Conservation (phyloP, 2,329 filamentous ascomycete species). For the Fusarium chaquense region DNA sequence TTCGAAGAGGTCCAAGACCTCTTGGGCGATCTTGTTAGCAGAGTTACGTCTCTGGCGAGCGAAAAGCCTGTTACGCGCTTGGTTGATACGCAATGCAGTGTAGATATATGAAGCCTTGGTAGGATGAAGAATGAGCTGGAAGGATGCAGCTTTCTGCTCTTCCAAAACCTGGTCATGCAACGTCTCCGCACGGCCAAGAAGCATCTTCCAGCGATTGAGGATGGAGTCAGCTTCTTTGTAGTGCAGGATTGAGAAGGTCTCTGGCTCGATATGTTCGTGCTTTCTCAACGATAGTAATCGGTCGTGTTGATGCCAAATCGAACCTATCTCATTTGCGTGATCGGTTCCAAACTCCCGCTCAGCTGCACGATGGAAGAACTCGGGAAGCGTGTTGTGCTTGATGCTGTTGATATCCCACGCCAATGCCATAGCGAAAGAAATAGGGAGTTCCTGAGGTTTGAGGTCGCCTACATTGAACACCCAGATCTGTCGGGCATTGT, state of each 20-base stretch:
- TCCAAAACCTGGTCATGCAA: slow-evolving; percentile 57
- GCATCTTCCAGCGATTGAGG: slow-evolving; percentile 60
- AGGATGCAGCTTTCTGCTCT: slow-evolving; percentile 63
- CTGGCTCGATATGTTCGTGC: slow-evolving; percentile 68
- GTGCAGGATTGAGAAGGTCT: slow-evolving; percentile 68
- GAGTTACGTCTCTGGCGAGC: slow-evolving; percentile 65
- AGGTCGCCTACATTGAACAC: slow-evolving; percentile 73
- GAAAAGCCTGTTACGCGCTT: slow-evolving; percentile 63
- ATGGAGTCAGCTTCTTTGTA: slow-evolving; percentile 68
- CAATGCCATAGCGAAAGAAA: slow-evolving; percentile 67
- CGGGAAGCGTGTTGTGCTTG: slow-evolving; percentile 53
- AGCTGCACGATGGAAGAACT: slow-evolving; percentile 62
- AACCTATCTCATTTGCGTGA: slow-evolving; percentile 58
- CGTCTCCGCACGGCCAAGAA: slow-evolving; percentile 57
- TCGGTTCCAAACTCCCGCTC: slow-evolving; percentile 61
- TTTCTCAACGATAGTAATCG: slow-evolving; percentile 61
- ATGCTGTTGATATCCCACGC: slow-evolving; percentile 66
- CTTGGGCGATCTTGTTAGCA: slow-evolving; percentile 61
- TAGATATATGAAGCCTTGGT: slow-evolving; percentile 66
- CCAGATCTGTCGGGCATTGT: slow-evolving; percentile 66
- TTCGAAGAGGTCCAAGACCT: slow-evolving; percentile 63
- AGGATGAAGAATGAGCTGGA: slow-evolving; percentile 70
- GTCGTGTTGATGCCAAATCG: slow-evolving; percentile 64
- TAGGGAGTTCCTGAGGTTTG: slow-evolving; percentile 68
- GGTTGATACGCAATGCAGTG: slow-evolving; percentile 58